Percentiles rank a stretch among this genome's conserved stretches.
Conservation (phyloP, 192 early-diverging fungal genomes). For the Coemansia sp. region DNA sequence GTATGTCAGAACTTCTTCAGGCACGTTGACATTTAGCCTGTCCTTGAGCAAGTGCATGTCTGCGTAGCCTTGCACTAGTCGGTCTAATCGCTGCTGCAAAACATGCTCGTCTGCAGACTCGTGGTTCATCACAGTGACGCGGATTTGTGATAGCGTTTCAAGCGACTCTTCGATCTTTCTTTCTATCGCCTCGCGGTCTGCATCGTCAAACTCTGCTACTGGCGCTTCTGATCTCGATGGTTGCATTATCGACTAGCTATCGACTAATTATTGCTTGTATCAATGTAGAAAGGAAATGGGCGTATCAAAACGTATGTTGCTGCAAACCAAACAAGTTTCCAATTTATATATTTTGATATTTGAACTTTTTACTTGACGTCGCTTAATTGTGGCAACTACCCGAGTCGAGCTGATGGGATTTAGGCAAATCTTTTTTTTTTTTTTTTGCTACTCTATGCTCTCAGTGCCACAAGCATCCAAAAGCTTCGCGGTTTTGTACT, state of each 20-base stretch:
- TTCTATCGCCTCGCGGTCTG: slow-evolving; percentile 36
- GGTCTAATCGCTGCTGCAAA: slow-evolving; percentile 44
- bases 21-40: slow-evolving; percentile 40
- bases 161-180: slow-evolving; percentile 41
- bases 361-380: background rate
- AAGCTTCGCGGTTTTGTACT: background rate
- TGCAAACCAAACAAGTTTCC: background rate
- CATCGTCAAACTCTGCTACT: slow-evolving; percentile 32
- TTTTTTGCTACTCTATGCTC: background rate
- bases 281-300: background rate
- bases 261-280: background rate
- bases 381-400: background rate
- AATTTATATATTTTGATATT: background rate
- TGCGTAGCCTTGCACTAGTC: slow-evolving; percentile 35
- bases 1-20: slow-evolving; percentile 39
- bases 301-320: background rate
- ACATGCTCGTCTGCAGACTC: slow-evolving; percentile 46
- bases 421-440: background rate
- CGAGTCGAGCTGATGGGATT: background rate
- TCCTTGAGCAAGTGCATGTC: slow-evolving; percentile 43
- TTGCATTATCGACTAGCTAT: slow-evolving; percentile 12
- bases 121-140: slow-evolving; percentile 44
- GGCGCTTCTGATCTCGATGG: slow-evolving; percentile 8
- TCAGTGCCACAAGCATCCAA: too few species aligned
- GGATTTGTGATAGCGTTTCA: slow-evolving; percentile 48